These are phyloP conservation scores for Lepraria neglecta DNA, from an alignment of 495 filamentous ascomycete genomes.

Conservation along the genomic window DNA sequence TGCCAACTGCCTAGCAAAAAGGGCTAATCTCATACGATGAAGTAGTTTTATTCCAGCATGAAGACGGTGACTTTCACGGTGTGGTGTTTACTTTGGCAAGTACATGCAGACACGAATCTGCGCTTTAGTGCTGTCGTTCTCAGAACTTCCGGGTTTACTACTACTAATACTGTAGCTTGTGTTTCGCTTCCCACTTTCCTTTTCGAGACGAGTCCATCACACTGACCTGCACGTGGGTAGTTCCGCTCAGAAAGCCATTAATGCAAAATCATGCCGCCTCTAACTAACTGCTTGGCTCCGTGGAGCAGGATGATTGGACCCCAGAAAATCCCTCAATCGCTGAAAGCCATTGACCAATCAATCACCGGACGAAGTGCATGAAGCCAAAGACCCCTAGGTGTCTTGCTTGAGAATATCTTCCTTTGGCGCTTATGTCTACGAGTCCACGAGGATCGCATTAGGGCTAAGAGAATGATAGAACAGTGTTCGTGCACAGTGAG, in stretches of 20 bases:
- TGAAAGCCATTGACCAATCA: constrained; percentile 4
- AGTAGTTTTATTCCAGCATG: background rate
- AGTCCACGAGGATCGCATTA: background rate
- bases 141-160: background rate
- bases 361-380: background rate
- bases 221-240: constrained; percentile 9
- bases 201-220: background rate
- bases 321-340: background rate
- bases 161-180: background rate
- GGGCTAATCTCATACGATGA: background rate
- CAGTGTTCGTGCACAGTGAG: too few species aligned
- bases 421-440: constrained; percentile 1
- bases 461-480: background rate
- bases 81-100: too few species aligned
- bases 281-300: background rate
- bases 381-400: background rate
- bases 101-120: background rate
- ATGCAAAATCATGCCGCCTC: background rate
- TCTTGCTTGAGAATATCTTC: background rate
- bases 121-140: background rate
- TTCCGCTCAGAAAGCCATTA: background rate
- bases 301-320: constrained; percentile 1
- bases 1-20: background rate
- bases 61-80: too few species aligned
- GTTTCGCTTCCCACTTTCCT: background rate